Evolutionary conservation across 2,329 filamentous ascomycete species (phyloP), one percentile per base, ranked within the genome.

Genomic region (Fusarium sp.): DNA sequence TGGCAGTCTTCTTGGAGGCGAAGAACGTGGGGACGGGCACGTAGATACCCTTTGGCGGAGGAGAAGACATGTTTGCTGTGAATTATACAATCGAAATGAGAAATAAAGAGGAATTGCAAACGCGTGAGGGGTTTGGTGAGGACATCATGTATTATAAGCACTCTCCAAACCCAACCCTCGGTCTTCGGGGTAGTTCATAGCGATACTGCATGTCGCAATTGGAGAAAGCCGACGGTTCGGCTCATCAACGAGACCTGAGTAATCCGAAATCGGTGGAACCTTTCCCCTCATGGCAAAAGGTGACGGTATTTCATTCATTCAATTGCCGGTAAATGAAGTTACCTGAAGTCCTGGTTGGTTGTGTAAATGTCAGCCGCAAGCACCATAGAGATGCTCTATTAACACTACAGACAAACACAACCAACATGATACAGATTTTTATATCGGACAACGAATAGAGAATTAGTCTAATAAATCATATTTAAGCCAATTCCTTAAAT

Each of bases 11-110:
- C 72, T 79, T 84, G 30, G 73, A 60, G 42, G 70, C 84, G 82
- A 90, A 91, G 82, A 91, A 91, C 52, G 89, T 91, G 8, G 89
- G 89, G 45, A 89, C 84, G 45, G 87, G 87, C 63, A 89, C 87
- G 74, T 86, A 89, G 73, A 89, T 84, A 68, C 87, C 87, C 46
- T 84, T 83, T 29, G 86, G 86, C 43, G 86, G 86, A 65, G 79
- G 59, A 46, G 74, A 47, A 34, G 74, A 63, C 77, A 80, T 67
- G 18, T 50, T 55, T 57, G n/a, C 14, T 43, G 24, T 22, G 29
- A 29, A 24, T 22, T 22, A 30, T 16, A 43, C n/a, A 45, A 5
- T 14, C 12, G 12, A 47, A n/a, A n/a, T 40, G 34, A 62, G 38
- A 10, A 54, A 30, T 16, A 27, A 20, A 43, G 44, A 52, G 50